Percentiles rank a stretch among this genome's conserved stretches.
Conservation (phyloP, 1,284 basidiomycete species). For the Volvariella volvacea region DNA sequence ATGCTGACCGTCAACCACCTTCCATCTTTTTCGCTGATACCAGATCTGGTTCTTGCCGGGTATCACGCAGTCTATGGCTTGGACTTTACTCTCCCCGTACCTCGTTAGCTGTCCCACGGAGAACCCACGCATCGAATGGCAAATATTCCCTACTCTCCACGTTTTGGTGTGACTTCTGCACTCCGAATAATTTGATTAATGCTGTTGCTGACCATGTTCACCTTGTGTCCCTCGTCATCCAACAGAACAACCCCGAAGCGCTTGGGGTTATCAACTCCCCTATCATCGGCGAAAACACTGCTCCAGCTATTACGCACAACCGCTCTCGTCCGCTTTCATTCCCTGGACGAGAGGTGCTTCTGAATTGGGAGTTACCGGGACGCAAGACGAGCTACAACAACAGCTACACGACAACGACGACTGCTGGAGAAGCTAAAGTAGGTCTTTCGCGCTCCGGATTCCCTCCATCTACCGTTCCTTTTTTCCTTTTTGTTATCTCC, state of each 20-base stretch:
- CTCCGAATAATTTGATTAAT: too few relatives aligned
- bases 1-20: too few relatives aligned
- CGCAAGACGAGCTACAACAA: conserved; percentile 43
- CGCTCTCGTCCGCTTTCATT: conserved; percentile 19
- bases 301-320: conserved; percentile 25
- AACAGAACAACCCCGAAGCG: conserved; percentile 22
- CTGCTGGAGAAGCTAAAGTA: conserved; percentile 37
- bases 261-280: conserved; percentile 47
- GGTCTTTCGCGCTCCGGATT: too few relatives aligned
- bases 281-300: conserved; percentile 30
- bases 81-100: conserved; percentile 57
- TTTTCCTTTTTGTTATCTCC: conserved; percentile 7
- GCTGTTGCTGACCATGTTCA: not conserved
- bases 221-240: conserved; percentile 9
- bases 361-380: conserved; percentile 55
- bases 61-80: conserved; percentile 56
- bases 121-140: conserved; percentile 50
- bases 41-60: conserved; percentile 39
- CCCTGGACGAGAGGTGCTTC: conserved; percentile 38
- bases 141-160: conserved; percentile 47
- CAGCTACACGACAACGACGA: conserved; percentile 44
- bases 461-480: too few relatives aligned
- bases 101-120: conserved; percentile 49
- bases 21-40: too few relatives aligned
- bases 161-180: conserved; percentile 27